Conservation (phyloP, 2,329 filamentous ascomycete species). For the Nannizziopsis arthrosporioides region DNA sequence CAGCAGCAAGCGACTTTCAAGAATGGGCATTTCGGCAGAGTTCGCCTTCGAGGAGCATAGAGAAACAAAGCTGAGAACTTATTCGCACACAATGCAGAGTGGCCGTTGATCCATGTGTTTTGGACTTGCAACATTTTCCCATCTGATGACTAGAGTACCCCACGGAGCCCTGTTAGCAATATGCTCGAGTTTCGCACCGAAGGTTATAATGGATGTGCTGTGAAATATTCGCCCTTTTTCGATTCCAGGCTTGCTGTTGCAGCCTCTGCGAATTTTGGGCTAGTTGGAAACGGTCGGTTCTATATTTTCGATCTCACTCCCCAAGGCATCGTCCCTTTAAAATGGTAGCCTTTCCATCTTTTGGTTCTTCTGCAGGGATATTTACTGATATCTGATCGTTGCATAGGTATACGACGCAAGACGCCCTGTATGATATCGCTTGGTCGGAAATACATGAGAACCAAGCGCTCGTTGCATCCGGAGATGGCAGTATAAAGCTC, state of each 20-base stretch:
- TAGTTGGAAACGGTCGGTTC: conserved; percentile 87
- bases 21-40: not conserved
- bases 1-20: conserved; percentile 7
- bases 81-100: not conserved
- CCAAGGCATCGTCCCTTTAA: conserved; percentile 71
- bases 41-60: not conserved
- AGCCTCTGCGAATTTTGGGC: conserved; percentile 85
- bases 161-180: conserved; percentile 18
- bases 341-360: conserved; percentile 44
- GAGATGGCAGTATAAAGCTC: conserved; percentile 88
- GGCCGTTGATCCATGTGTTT: conserved; percentile 2
- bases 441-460: conserved; percentile 97
- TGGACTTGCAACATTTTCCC: not conserved
- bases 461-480: conserved; percentile 77
- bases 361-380: not conserved
- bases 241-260: conserved; percentile 87
- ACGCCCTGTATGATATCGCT: conserved; percentile 84
- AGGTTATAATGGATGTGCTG: conserved; percentile 90
- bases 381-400: conserved; percentile 6
- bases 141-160: conserved; percentile 1
- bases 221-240: conserved; percentile 98
- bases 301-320: conserved; percentile 75
- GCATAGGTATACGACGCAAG: conserved; percentile 82
- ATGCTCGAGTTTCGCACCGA: conserved; percentile 94
- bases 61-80: not conserved